Evolutionary conservation across 495 filamentous ascomycete species (phyloP), one percentile per base, ranked within the genome.

Genomic region (Xylaria scruposa): DNA sequence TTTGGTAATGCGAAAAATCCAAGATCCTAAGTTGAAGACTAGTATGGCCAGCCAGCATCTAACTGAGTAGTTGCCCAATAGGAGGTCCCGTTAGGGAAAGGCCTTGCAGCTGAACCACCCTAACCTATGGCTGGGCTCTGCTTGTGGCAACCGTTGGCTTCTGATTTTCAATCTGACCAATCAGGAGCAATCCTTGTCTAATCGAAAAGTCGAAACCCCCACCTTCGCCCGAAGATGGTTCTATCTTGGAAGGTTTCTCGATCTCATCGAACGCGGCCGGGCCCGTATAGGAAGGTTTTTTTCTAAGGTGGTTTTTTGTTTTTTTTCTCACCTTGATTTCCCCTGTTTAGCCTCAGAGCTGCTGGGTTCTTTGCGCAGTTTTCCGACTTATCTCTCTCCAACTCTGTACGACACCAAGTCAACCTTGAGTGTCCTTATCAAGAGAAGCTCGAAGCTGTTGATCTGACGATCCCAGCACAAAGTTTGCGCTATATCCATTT

Each of bases 141-240:
- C 58, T 29, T 24, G 60, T 63, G 60, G 36, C 38, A 36, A 44
- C 21, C 21, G 38, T 40, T 67, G 29, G 47, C 26, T 33, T 0
- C 29, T 7, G 44, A 31, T 13, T 17, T 36, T 3, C 33, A 42
- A 3, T 0, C 12, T 10, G 33, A 12, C 65, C 65, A 67, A 67
- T 67, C 29, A 67, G 49, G 19, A n/a, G 33, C 36, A 38, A 44
- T 26, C n/a, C n/a, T 56, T 13, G 65, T 67, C 65, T 67, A 67
- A 67, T 56, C 65, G 49, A 24, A 67, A 56, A 31, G 47, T 44
- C 65, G n/a, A 56, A 54, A 29, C 65, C 65, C 65, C 65, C 65
- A 53, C 63, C 42, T 53, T 53, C 63, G n/a, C 33, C 49, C 65
- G 65, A 19, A 40, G 33, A 67, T 67, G 49, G 63, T 56, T 29